Evolutionary conservation across 345 rosid genomes (phyloP).

Genomic region (Viola odorata): DNA sequence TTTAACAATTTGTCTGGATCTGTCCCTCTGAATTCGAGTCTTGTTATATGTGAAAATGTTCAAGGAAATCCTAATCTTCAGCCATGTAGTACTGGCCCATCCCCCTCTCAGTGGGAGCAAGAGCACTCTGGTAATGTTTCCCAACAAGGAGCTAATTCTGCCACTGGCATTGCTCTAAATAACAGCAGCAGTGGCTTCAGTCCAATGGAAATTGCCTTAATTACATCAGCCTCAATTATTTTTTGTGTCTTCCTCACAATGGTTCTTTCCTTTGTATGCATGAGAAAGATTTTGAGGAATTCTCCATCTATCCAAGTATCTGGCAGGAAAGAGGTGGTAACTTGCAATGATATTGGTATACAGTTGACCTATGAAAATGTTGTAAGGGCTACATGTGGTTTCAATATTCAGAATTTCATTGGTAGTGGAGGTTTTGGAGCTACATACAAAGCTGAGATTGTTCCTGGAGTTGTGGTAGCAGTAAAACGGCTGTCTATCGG

Average conservation of each 20-base stretch:
- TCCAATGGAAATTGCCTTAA: constrained; percentile 39
- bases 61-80: constrained; percentile 39
- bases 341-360: constrained; percentile 35
- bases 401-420: constrained; percentile 43
- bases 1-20: constrained; percentile 51
- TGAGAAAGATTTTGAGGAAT: constrained; percentile 31
- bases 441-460: constrained; percentile 48
- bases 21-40: constrained; percentile 28
- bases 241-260: constrained; percentile 29
- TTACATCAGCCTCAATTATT: constrained; percentile 32
- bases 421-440: constrained; percentile 56
- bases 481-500: constrained; percentile 48
- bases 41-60: constrained; percentile 27
- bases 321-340: constrained; percentile 36
- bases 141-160: constrained; percentile 29
- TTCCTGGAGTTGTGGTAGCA: constrained; percentile 41
- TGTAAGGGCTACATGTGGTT: constrained; percentile 43
- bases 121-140: constrained; percentile 29
- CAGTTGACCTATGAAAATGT: constrained; percentile 46
- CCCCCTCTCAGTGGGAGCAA: constrained; percentile 31
- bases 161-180: constrained; percentile 17
- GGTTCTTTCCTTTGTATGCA: constrained; percentile 27
- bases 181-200: constrained; percentile 20
- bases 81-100: constrained; percentile 25
- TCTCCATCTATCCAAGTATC: constrained; percentile 31